Evolutionary conservation across 2,329 filamentous ascomycete genomes (phyloP).

Genomic region (Cytospora schulzeri): DNA sequence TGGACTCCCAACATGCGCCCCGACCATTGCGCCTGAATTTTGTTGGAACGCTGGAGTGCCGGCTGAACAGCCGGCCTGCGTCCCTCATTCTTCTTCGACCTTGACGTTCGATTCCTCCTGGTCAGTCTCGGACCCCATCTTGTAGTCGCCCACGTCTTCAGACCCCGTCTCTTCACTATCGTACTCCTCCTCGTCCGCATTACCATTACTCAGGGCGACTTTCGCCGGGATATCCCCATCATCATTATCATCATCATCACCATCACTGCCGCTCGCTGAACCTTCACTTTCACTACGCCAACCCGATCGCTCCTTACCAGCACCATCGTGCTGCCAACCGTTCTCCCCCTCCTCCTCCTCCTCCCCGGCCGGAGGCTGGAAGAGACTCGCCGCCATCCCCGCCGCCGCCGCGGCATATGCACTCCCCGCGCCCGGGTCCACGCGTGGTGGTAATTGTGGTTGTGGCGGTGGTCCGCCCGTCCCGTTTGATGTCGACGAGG

Average conservation of each 20-base stretch:
- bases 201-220: background rate
- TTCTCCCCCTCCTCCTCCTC: background rate
- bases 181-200: background rate
- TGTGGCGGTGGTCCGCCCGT: background rate
- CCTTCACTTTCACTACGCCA: background rate
- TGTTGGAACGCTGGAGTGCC: background rate
- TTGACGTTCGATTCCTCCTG: background rate
- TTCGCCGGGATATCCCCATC: constrained; percentile 1
- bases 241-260: constrained; percentile 5
- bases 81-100: constrained; percentile 1
- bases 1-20: background rate
- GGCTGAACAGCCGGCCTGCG: background rate
- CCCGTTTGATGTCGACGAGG: background rate
- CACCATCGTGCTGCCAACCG: background rate
- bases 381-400: constrained; percentile 1
- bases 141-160: background rate
- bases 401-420: constrained; percentile 13
- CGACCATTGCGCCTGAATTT: background rate
- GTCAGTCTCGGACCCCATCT: background rate
- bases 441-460: background rate
- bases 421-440: background rate
- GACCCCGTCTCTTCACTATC: background rate
- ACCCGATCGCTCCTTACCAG: background rate
- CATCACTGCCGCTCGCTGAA: background rate
- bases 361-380: background rate